Conservation (phyloP, 1,139 yeast species). For the Nematodospora anomalae region DNA sequence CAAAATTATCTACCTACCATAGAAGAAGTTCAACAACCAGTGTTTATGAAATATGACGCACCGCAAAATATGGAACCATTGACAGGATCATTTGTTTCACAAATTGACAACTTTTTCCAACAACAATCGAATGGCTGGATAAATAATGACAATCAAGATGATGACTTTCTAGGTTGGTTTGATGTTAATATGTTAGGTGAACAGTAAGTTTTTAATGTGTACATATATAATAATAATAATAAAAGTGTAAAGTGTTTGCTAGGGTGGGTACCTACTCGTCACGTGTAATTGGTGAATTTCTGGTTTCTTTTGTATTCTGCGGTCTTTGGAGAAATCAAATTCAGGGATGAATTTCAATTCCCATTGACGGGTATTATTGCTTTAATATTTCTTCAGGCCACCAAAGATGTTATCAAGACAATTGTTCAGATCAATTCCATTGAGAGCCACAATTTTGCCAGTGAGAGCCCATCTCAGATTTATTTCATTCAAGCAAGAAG, state of each 20-base stretch:
- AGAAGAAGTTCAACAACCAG: conserved; percentile 8
- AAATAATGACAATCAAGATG: conserved; percentile 70
- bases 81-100: conserved; percentile 35
- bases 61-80: neutral
- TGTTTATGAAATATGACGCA: conserved; percentile 9
- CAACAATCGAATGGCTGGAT: conserved; percentile 85
- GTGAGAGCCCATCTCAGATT: conserved; percentile 25
- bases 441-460: conserved; percentile 1
- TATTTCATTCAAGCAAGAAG: conserved; percentile 53
- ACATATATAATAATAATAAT: neutral
- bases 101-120: conserved; percentile 61
- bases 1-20: conserved; percentile 16
- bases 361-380: no score
- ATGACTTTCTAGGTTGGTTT: conserved; percentile 95
- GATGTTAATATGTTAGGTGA: conserved; percentile 53
- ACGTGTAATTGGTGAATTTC: neutral
- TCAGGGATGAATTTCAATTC: neutral
- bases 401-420: conserved; percentile 16
- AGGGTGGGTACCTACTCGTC: neutral
- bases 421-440: conserved; percentile 13
- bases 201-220: conserved; percentile 3
- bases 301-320: neutral
- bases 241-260: no score
- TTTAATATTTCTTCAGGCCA: no score
- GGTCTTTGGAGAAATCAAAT: neutral